phyloP scores from a whole-genome alignment of 352 stramenopile species.

The Phytophthora sansomeana region DNA sequence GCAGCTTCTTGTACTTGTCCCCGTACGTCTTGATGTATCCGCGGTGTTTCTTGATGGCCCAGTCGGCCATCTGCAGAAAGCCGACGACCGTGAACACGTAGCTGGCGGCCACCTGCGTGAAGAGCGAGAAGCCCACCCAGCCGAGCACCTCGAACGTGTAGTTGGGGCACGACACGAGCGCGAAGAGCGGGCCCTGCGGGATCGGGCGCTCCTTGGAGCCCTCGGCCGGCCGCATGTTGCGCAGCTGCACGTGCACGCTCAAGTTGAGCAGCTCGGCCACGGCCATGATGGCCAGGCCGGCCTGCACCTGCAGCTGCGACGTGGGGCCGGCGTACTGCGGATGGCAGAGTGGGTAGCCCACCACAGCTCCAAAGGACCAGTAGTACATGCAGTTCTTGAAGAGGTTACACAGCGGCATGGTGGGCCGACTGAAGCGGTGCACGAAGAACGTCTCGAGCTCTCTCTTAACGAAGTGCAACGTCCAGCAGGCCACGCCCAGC shows the following conservation, averaged over 20 bases:
- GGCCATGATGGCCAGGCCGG: constrained; percentile 66
- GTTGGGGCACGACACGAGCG: constrained; percentile 91
- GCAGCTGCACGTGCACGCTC: constrained; percentile 86
- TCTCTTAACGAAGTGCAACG: constrained; percentile 88
- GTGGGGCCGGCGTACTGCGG: constrained; percentile 65
- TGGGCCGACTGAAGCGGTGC: constrained; percentile 88
- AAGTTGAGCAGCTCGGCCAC: constrained; percentile 88
- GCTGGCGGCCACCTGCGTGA: constrained; percentile 84
- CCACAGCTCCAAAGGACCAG: constrained; percentile 82
- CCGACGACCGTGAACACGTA: constrained; percentile 89
- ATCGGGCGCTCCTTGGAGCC: constrained; percentile 77
- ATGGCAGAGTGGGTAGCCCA: constrained; percentile 88
- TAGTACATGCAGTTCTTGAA: constrained; percentile 94
- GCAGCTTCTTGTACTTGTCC: constrained; percentile 89
- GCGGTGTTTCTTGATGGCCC: constrained; percentile 90
- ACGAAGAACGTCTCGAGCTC: constrained; percentile 91
- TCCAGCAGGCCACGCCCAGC: constrained; percentile 74
- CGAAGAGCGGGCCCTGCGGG: constrained; percentile 79
- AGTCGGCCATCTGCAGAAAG: constrained; percentile 91
- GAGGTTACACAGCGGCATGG: constrained; percentile 89
- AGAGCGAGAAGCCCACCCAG: constrained; percentile 90
- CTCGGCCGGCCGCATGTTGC: constrained; percentile 78
- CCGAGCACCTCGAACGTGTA: constrained; percentile 92
- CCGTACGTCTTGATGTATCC: constrained; percentile 90
- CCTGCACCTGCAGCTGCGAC: constrained; percentile 60